Percentiles rank a stretch among this genome's conserved stretches.
Evolutionary conservation across 106 monocot genomes (phyloP).

Genomic region (Agapanthus africanus): DNA sequence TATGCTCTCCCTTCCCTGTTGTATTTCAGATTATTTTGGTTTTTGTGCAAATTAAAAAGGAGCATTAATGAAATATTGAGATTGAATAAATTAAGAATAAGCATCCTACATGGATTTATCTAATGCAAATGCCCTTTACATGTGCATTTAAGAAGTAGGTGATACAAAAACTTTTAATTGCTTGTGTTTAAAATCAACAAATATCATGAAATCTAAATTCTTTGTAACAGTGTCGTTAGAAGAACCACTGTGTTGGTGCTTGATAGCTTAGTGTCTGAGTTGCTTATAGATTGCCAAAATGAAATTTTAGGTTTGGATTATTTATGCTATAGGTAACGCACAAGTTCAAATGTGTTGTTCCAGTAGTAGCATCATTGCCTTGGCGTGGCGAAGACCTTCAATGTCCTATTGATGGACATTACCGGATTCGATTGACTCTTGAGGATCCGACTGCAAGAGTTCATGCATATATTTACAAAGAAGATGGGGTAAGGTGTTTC

Average conservation of each 20-base stretch:
- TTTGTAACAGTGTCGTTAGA: neutral
- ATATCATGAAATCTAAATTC: neutral
- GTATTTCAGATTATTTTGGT: neutral
- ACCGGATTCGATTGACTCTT: constrained; percentile 47
- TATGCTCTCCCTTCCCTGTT: neutral
- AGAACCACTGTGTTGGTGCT: neutral
- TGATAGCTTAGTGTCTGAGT: neutral
- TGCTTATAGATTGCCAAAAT: neutral
- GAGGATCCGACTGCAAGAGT: constrained; percentile 92
- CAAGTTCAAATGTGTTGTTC: constrained; percentile 48
- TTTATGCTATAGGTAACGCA: constrained; percentile 40
- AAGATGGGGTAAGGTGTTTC: constrained; percentile 82
- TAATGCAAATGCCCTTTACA: neutral
- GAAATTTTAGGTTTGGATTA: neutral
- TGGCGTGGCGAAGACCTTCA: constrained; percentile 31
- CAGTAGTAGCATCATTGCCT: constrained; percentile 60
- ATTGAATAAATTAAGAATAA: too few relatives aligned
- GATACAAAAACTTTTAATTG: neutral
- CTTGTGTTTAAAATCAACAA: neutral
- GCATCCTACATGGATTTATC: too few relatives aligned
- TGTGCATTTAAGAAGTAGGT: neutral
- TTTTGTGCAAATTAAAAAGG: neutral
- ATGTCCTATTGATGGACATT: constrained; percentile 20
- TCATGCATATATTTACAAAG: constrained; percentile 44
- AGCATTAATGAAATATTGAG: too few relatives aligned